phyloP scores from a whole-genome alignment of 352 stramenopile genomes.

The Globisporangium nodosum region DNA sequence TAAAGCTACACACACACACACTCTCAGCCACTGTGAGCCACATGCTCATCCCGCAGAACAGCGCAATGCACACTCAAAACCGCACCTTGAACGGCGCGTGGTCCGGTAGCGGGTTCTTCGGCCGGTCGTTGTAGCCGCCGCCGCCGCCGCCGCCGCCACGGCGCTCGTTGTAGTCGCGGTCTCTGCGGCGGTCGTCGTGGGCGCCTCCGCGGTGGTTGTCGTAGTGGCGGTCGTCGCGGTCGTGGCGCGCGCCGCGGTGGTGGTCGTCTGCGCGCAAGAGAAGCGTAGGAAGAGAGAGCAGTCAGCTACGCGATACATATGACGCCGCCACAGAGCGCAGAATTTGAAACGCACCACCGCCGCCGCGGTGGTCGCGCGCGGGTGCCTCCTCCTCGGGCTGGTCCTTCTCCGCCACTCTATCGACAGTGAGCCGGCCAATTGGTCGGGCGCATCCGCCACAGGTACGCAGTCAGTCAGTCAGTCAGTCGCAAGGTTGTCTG shows the following conservation, averaged over 20 bases:
- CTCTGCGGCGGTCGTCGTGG: constrained; percentile 18
- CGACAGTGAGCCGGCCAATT: not conserved
- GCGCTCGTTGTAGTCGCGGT: constrained; percentile 9
- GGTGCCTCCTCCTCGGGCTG: constrained; percentile 16
- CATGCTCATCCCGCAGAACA: not conserved
- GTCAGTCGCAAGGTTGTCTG: not conserved
- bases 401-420: constrained; percentile 27
- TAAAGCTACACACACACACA: constrained; percentile 36
- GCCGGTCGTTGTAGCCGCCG: constrained; percentile 26
- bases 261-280: constrained; percentile 17
- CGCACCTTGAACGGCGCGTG: constrained; percentile 68
- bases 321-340: not conserved
- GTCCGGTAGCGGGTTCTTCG: constrained; percentile 76
- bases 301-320: not conserved
- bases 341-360: not conserved
- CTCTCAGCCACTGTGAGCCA: not conserved
- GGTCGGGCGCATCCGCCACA: constrained; percentile 1
- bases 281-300: not conserved
- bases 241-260: constrained; percentile 21
- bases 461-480: not conserved
- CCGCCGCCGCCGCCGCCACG: constrained; percentile 18
- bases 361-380: constrained; percentile 17
- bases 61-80: not conserved
- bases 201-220: constrained; percentile 24
- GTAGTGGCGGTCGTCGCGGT: constrained; percentile 17